phyloP scores from a whole-genome alignment of 768 basidiomycete genomes.

The Coprinopsis cinerea region DNA sequence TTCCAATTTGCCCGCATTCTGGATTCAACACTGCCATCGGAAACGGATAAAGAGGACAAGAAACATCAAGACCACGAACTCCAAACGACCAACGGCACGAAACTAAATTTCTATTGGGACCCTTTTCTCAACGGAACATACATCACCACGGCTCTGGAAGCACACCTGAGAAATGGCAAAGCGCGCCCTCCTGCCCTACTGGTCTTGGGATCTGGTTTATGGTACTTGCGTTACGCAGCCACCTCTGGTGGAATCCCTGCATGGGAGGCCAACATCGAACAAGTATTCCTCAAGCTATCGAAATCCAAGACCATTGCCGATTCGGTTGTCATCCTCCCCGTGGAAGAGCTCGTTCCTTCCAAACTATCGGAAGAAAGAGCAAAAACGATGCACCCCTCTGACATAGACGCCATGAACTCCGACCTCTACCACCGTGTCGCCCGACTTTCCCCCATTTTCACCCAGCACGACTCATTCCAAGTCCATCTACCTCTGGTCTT shows the following conservation, averaged over 20 bases:
- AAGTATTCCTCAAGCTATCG: slow-evolving; percentile 37
- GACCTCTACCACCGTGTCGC: slow-evolving; percentile 68
- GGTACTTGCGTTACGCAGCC: slow-evolving; percentile 78
- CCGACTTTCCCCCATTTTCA: slow-evolving; percentile 19
- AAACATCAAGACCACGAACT: slow-evolving; percentile 67
- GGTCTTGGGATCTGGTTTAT: slow-evolving; percentile 81
- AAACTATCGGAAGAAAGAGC: slow-evolving; percentile 63
- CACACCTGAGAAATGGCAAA: not conserved
- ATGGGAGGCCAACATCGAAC: slow-evolving; percentile 74
- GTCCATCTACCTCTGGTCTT: slow-evolving; percentile 72
- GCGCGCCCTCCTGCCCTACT: slow-evolving; percentile 49
- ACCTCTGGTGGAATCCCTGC: slow-evolving; percentile 67
- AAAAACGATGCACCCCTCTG: slow-evolving; percentile 63
- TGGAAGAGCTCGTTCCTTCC: slow-evolving; percentile 61
- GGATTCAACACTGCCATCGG: slow-evolving; percentile 50
- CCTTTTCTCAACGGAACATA: slow-evolving; percentile 75
- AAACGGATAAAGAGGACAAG: slow-evolving; percentile 46
- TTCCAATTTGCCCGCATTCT: slow-evolving; percentile 63
- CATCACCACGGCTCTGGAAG: slow-evolving; percentile 37
- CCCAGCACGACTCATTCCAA: slow-evolving; percentile 16
- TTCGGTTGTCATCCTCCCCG: slow-evolving; percentile 69
- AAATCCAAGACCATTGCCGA: slow-evolving; percentile 50
- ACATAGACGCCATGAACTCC: slow-evolving; percentile 90
- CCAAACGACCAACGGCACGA: slow-evolving; percentile 36
- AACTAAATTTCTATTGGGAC: slow-evolving; percentile 73